These are phyloP conservation scores for Chlorella sp. DNA, from an alignment of 139 green algal species.

Conservation along the genomic window DNA sequence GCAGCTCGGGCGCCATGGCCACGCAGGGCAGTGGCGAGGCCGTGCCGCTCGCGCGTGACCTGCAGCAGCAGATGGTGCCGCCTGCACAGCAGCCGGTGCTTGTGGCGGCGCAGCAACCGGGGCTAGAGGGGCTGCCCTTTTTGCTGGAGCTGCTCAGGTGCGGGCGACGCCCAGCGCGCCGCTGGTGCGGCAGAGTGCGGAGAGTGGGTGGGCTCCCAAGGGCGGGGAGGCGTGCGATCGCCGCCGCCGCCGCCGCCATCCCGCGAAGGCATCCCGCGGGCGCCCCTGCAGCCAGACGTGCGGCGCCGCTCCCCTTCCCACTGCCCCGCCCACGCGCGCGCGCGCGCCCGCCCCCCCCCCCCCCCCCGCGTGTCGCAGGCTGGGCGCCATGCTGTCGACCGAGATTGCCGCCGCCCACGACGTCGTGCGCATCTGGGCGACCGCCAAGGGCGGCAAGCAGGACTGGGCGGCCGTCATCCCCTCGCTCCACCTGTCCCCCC, in stretches of 20 bases:
- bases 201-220: neutral
- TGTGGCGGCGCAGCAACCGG: neutral
- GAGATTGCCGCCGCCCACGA: conserved; percentile 13
- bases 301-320: too few species aligned
- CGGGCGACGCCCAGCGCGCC: neutral
- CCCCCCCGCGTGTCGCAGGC: neutral
- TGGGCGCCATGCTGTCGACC: neutral
- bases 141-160: conserved; percentile 19
- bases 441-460: neutral
- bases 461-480: neutral
- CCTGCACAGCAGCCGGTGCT: neutral
- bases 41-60: neutral
- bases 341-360: neutral
- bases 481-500: neutral
- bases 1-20: neutral
- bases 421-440: conserved; percentile 24
- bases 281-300: neutral
- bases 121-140: conserved; percentile 8
- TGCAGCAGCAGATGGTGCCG: neutral
- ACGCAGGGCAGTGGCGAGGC: neutral
- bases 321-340: neutral
- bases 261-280: neutral
- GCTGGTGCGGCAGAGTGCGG: neutral
- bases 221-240: neutral
- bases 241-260: neutral